Evolutionary conservation across 2,329 filamentous ascomycete species (phyloP).

Genomic region (Ambrosiella beaveri): DNA sequence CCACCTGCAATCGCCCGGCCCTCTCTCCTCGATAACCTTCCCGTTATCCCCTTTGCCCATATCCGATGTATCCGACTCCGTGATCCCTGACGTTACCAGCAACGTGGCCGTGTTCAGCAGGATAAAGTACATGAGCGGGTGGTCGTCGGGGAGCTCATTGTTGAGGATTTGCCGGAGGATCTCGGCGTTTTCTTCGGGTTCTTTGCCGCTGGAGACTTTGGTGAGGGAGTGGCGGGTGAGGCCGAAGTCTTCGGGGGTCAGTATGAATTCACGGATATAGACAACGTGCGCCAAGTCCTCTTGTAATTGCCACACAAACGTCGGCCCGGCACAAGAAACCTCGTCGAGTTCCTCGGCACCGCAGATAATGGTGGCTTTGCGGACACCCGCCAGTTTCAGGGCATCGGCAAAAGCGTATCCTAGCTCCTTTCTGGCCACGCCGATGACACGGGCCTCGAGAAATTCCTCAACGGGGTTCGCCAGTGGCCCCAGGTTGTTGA

Average conservation of each 20-base stretch:
- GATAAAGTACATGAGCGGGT: constrained; percentile 85
- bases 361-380: constrained; percentile 79
- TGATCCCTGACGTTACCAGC: constrained; percentile 70
- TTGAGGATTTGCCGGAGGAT: constrained; percentile 64
- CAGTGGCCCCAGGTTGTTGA: constrained; percentile 87
- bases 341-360: constrained; percentile 92
- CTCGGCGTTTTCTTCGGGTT: constrained; percentile 70
- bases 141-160: constrained; percentile 53
- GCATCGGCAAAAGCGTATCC: constrained; percentile 82
- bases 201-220: constrained; percentile 69
- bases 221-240: constrained; percentile 54
- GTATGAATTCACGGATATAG: constrained; percentile 56
- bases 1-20: constrained; percentile 77
- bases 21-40: constrained; percentile 61
- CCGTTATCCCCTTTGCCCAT: constrained; percentile 72
- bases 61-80: constrained; percentile 62
- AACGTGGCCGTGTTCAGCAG: constrained; percentile 84
- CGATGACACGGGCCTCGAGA: constrained; percentile 83
- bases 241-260: constrained; percentile 78
- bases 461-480: constrained; percentile 74
- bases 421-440: constrained; percentile 73
- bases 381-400: constrained; percentile 54
- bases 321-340: constrained; percentile 75
- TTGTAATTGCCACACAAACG: constrained; percentile 72
- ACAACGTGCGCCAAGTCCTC: constrained; percentile 24